Evolutionary conservation across 2,329 filamentous ascomycete genomes (phyloP).

Genomic region (Trichoderma polysporum): DNA sequence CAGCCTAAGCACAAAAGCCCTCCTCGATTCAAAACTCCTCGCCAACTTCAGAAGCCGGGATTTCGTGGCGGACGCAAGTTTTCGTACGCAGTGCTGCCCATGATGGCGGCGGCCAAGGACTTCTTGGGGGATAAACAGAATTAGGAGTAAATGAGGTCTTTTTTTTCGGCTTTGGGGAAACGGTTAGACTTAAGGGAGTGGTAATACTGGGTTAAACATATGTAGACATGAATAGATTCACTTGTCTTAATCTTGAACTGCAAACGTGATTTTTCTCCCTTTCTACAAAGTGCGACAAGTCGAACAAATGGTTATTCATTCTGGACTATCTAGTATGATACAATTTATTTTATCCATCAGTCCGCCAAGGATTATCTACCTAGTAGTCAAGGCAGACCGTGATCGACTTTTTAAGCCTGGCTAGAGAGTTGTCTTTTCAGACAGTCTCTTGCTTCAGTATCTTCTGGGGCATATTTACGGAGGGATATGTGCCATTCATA

Average conservation of each 20-base stretch:
- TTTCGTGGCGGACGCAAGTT: background rate
- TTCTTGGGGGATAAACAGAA: background rate
- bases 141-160: background rate
- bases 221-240: background rate
- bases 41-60: background rate
- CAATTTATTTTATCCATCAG: too few species aligned
- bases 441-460: too few species aligned
- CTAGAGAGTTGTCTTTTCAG: too few species aligned
- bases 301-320: too few species aligned
- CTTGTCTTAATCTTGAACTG: background rate
- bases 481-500: too few species aligned
- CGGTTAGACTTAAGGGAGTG: background rate
- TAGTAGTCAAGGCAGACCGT: too few species aligned
- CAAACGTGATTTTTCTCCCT: background rate
- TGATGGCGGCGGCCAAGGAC: background rate
- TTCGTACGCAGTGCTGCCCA: background rate
- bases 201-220: background rate
- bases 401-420: too few species aligned
- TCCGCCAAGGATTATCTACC: too few species aligned
- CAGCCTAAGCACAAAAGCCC: background rate
- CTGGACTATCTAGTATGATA: too few species aligned
- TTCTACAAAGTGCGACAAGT: background rate
- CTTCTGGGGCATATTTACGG: too few species aligned
- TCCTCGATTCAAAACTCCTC: background rate
- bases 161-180: background rate